A percentile compares a stretch with the other conserved stretches of the same genome.
Evolutionary conservation across 1,284 basidiomycete genomes (phyloP).

Genomic region (Ustilago tritici): DNA sequence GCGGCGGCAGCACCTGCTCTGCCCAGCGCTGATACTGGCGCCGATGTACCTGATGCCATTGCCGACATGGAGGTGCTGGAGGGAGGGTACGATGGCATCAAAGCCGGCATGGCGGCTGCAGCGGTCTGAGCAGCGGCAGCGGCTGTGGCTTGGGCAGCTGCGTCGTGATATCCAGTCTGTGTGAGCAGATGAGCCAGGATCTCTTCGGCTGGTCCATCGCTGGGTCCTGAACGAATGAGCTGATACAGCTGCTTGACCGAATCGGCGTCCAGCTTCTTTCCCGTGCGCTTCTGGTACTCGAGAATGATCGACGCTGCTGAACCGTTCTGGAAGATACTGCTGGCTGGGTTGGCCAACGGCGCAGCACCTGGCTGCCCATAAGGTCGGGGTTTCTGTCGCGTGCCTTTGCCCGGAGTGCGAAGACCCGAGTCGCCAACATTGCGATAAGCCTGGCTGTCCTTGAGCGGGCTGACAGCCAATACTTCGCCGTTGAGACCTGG

Average conservation of each 20-base stretch:
- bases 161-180: slow-evolving; percentile 45
- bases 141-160: slow-evolving; percentile 44
- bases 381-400: slow-evolving; percentile 52
- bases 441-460: slow-evolving; percentile 58
- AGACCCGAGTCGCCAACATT: slow-evolving; percentile 44
- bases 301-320: slow-evolving; percentile 56
- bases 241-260: slow-evolving; percentile 30
- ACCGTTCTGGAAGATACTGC: slow-evolving; percentile 63
- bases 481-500: slow-evolving; percentile 60
- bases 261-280: slow-evolving; percentile 47
- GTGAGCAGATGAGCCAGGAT: slow-evolving; percentile 45
- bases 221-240: slow-evolving; percentile 42
- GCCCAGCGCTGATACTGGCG: slow-evolving; percentile 13
- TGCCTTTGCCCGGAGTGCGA: slow-evolving; percentile 24
- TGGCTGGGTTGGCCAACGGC: slow-evolving; percentile 60
- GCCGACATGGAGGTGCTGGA: slow-evolving; percentile 9
- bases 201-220: slow-evolving; percentile 43
- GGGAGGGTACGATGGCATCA: slow-evolving; percentile 26
- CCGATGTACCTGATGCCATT: slow-evolving; percentile 3
- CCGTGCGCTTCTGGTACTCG: slow-evolving; percentile 58
- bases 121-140: slow-evolving; percentile 31
- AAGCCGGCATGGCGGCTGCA: slow-evolving; percentile 34
- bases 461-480: slow-evolving; percentile 56
- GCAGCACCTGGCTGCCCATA: slow-evolving; percentile 62
- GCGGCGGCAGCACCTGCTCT: slow-evolving; percentile 10